Evolutionary conservation across 2,329 filamentous ascomycete species (phyloP).

Genomic region (Orbilia blumenaviensis): DNA sequence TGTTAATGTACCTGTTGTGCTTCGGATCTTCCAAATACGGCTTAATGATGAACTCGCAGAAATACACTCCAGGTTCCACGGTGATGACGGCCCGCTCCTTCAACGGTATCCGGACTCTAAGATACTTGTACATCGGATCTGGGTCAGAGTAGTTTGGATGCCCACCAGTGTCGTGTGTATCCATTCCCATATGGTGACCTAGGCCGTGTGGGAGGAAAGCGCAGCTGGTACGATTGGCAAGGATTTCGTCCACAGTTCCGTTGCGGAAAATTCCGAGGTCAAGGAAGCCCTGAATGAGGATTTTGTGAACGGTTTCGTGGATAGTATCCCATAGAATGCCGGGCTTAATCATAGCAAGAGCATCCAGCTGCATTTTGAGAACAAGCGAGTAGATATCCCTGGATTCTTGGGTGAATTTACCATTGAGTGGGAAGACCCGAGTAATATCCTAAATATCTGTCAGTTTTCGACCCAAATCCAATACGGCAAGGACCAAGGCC

Average conservation of each 20-base stretch:
- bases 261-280: conserved; percentile 77
- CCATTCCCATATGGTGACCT: conserved; percentile 79
- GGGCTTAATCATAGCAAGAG: conserved; percentile 75
- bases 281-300: conserved; percentile 82
- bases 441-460: conserved; percentile 71
- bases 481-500: conserved; percentile 62
- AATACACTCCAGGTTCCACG: conserved; percentile 93
- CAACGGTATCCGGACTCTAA: conserved; percentile 78
- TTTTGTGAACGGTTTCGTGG: conserved; percentile 79
- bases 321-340: conserved; percentile 83
- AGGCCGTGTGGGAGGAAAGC: conserved; percentile 93
- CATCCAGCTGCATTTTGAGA: conserved; percentile 83
- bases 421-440: conserved; percentile 82
- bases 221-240: conserved; percentile 79
- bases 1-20: conserved; percentile 79
- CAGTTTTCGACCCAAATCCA: conserved; percentile 54
- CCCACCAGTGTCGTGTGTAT: conserved; percentile 85
- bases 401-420: conserved; percentile 75
- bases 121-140: conserved; percentile 85
- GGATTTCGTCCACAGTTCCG: conserved; percentile 74
- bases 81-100: conserved; percentile 86
- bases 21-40: conserved; percentile 78
- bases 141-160: conserved; percentile 79
- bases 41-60: conserved; percentile 86
- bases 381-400: conserved; percentile 83